phyloP scores from a whole-genome alignment of 306 rosid genomes.

The Dalbergia oliveri region DNA sequence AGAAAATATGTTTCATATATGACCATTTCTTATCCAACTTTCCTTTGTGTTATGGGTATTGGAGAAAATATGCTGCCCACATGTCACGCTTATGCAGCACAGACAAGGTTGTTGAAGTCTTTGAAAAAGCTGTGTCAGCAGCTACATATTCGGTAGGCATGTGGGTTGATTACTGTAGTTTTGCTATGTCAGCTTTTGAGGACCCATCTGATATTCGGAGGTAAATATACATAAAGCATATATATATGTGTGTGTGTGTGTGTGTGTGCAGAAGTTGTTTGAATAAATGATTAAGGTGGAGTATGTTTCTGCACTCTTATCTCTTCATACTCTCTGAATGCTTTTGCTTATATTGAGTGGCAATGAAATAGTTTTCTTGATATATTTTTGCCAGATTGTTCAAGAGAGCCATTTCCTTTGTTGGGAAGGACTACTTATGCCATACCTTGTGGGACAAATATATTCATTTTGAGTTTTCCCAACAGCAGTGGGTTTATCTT shows the following conservation, averaged over 20 bases:
- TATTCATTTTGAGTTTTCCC: slow-evolving; percentile 85
- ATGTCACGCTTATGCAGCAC: slow-evolving; percentile 60
- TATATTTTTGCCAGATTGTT: slow-evolving; percentile 65
- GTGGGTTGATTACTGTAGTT: slow-evolving; percentile 87
- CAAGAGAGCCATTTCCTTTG: slow-evolving; percentile 78
- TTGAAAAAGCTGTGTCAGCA: slow-evolving; percentile 76
- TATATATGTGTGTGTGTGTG: too few species aligned
- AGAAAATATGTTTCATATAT: slow-evolving; percentile 68
- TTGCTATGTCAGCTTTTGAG: slow-evolving; percentile 76
- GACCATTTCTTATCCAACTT: slow-evolving; percentile 77
- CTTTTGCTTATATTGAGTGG: slow-evolving; percentile 34
- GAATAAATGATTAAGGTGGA: slow-evolving; percentile 28
- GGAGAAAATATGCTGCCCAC: slow-evolving; percentile 82
- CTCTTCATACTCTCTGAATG: slow-evolving; percentile 29
- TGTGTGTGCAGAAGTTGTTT: slow-evolving; percentile 2
- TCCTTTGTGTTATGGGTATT: slow-evolving; percentile 91
- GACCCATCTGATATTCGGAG: slow-evolving; percentile 82
- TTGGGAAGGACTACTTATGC: slow-evolving; percentile 86
- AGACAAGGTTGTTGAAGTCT: slow-evolving; percentile 81
- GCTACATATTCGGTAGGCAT: slow-evolving; percentile 73
- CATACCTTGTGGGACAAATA: slow-evolving; percentile 88
- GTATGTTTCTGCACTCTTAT: slow-evolving; percentile 18
- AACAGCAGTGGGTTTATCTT: slow-evolving; percentile 75
- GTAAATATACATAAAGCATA: slow-evolving; percentile 51
- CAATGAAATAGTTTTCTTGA: slow-evolving; percentile 39